Evolutionary conservation across 208 protist genomes (phyloP), one percentile per base, ranked within the genome.

Genomic region (Acanthamoeba sp.): DNA sequence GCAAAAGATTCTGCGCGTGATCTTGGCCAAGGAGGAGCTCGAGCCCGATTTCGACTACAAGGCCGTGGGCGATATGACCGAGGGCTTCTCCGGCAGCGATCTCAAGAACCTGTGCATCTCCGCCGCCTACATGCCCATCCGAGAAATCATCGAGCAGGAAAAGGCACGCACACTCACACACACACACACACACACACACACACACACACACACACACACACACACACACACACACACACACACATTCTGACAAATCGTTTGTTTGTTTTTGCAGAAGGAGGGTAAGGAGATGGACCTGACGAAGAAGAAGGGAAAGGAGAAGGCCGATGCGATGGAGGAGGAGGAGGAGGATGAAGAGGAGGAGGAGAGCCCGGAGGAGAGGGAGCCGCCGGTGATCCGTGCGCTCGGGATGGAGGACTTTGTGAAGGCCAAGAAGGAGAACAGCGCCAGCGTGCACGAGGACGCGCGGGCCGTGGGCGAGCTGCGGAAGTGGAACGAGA

Each of bases 401-500:
- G 66, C 87, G 1, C 76, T 96, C 27, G 66, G 40, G 12, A 57
- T 96, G 34, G 52, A 94, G 57, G 95, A 96, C 80, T 96, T 96
- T 94, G 76, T 84, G 18, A 94, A 96, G 82, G 89, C 96, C n/a
- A 95, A 95, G 38, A 96, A 96, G 38, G 96, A 96, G 76, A 84
- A 96, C 38, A 94, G 71, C 84, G 84, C 94, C 20, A 95, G 87
- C 59, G 93, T 95, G 32, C 76, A 82, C 42, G 95, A 97, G 76
- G 95, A 96, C 84, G 95, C 95, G 5, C 29, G 62, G 18, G 91
- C 95, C 42, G 85, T 96, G 24, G 48, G 69, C 40, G 95, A 97
- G 55, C 45, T 97, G 42, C 59, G 95, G 16, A 97, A 96, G 66
- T 97, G 96, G 96, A 96, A 97, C 84, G 96, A 97, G 32, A 95